Base-by-base conservation (phyloP, 1,139 yeast species). In the Kodamaea arcana region DNA sequence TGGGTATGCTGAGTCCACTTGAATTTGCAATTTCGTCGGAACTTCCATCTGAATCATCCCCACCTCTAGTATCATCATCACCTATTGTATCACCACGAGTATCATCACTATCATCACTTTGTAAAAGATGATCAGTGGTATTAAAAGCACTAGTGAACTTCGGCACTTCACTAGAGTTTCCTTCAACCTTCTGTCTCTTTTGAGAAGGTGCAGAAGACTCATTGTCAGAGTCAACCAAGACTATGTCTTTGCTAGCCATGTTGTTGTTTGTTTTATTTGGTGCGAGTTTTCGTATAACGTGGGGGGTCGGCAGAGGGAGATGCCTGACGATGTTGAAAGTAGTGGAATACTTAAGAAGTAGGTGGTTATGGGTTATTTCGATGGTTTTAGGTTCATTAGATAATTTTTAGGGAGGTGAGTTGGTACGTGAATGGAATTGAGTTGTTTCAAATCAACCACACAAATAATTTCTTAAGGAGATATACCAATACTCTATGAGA, bases 211-310 rank as follows among this genome's bases (percentile, higher is more conserved):
- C 17, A 18, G 28, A 37, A 8, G 37, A 32, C 29, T 46, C 51
- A 24, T 43, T 44, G 34, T 47, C 51, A 29, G 51, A 47, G 41
- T 47, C 50, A 26, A 47, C 43, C 43, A 47, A 42, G 32, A 47
- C 50, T 29, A 47, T 41, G 37, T 43, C 48, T 43, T 40, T 29
- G 32, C 27, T 23, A 8, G 32, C 15, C 32, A 30, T 24, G 17
- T 8, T 18, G 9, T 18, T 18, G 22, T 18, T 18, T 18, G 22
- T 18, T 18, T 18, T 18, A 18, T 18, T n/a, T n/a, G n/a, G n/a
- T n/a, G n/a, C n/a, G n/a, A n/a, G n/a, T n/a, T n/a, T n/a, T n/a
- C n/a, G n/a, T n/a, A n/a, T n/a, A n/a, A n/a, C n/a, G n/a, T n/a
- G n/a, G n/a, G n/a, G n/a, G n/a, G n/a, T n/a, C n/a, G n/a, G n/a